phyloP scores from a whole-genome alignment of 139 green algal species.

The Deuterostichococcus epilithicus region DNA sequence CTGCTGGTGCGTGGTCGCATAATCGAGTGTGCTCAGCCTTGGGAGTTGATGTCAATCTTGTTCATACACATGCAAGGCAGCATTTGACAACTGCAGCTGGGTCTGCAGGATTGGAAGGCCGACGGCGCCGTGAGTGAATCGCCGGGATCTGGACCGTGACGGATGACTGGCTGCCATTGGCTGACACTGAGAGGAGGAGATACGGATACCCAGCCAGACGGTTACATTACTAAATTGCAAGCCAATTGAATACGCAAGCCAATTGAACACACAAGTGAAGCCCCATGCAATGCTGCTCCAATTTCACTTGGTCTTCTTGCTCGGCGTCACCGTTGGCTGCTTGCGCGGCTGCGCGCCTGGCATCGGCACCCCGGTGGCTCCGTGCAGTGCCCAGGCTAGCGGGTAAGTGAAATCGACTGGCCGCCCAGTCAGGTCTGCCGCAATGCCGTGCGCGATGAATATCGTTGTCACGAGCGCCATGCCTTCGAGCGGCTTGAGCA shows the following conservation, averaged over 20 bases:
- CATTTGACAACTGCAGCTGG: no score
- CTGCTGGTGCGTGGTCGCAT: constrained; percentile 4
- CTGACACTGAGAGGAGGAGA: no score
- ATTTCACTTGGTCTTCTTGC: background rate
- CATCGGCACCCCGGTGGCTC: constrained; percentile 15
- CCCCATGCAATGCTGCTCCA: no score
- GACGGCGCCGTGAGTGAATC: background rate
- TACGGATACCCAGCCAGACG: no score
- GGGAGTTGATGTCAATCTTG: no score
- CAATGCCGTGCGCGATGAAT: constrained; percentile 32
- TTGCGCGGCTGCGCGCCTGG: background rate
- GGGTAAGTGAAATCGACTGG: constrained; percentile 21
- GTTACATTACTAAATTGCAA: no score
- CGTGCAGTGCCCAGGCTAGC: constrained; percentile 5
- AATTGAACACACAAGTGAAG: no score
- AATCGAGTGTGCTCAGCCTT: no score
- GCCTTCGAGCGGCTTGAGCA: constrained; percentile 30
- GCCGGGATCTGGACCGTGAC: no score
- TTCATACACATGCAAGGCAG: no score
- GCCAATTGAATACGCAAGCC: no score
- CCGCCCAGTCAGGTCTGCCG: constrained; percentile 18
- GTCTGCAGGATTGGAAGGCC: background rate
- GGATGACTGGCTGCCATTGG: no score
- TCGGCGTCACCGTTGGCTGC: background rate
- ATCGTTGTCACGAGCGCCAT: constrained; percentile 33